Evolutionary conservation across 345 rosid genomes (phyloP).

Genomic region (Eucalyptus marginata): DNA sequence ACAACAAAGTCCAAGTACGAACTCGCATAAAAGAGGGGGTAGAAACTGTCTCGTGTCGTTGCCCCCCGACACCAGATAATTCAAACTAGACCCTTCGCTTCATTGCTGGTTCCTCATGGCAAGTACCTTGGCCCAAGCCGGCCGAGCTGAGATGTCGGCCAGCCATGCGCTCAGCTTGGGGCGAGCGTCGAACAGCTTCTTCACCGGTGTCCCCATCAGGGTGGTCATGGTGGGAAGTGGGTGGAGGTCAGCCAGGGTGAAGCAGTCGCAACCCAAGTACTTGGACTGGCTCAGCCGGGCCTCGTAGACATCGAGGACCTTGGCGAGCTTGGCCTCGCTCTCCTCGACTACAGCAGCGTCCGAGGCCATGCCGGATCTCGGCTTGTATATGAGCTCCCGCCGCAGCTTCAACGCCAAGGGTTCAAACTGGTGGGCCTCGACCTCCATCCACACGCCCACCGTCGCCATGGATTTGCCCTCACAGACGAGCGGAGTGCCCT

Average conservation of each 20-base stretch:
- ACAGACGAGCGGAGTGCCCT: slow-evolving; percentile 44
- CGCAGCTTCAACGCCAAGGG: slow-evolving; percentile 36
- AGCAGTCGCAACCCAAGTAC: slow-evolving; percentile 51
- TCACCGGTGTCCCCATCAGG: slow-evolving; percentile 26
- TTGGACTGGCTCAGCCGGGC: slow-evolving; percentile 36
- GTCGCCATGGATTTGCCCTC: slow-evolving; percentile 13
- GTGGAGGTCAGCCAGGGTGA: slow-evolving; percentile 63
- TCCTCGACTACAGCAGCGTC: neutral
- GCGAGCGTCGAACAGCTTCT: slow-evolving; percentile 6
- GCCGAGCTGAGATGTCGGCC: slow-evolving; percentile 16
- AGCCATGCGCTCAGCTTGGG: slow-evolving; percentile 23
- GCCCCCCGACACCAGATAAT: neutral
- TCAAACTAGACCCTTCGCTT: neutral
- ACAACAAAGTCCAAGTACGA: neutral
- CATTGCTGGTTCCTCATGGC: slow-evolving; percentile 11
- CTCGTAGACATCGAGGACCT: slow-evolving; percentile 58
- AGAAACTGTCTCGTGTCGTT: neutral
- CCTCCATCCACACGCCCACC: slow-evolving; percentile 44
- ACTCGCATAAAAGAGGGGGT: neutral
- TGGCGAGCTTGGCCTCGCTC: slow-evolving; percentile 10
- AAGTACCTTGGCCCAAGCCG: slow-evolving; percentile 40
- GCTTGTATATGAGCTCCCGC: slow-evolving; percentile 42
- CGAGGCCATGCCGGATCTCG: slow-evolving; percentile 1
- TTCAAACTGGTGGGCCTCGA: slow-evolving; percentile 57
- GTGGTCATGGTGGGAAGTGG: slow-evolving; percentile 36